These are phyloP conservation scores for Piloderma croceum DNA, from an alignment of 768 basidiomycete species.

Conservation along the genomic window DNA sequence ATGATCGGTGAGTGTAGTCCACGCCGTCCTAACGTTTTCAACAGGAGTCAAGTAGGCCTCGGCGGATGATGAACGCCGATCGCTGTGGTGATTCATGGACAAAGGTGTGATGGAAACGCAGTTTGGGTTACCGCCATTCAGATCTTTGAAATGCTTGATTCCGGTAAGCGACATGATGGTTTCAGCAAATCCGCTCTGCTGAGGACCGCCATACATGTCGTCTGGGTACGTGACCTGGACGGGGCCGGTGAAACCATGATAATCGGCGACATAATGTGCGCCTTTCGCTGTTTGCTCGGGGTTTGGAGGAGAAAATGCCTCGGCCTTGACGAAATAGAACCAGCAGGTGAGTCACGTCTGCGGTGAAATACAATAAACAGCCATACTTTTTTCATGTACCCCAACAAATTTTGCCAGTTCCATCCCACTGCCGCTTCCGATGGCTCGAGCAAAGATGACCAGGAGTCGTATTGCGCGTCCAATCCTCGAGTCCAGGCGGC, in stretches of 20 bases:
- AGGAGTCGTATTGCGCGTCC: conserved; percentile 27
- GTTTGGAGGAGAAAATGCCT: conserved; percentile 20
- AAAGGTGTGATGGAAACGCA: conserved; percentile 21
- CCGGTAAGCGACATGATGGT: conserved; percentile 11
- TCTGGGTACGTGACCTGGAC: conserved; percentile 25
- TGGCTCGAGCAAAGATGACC: conserved; percentile 19
- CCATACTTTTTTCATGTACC: conserved; percentile 27
- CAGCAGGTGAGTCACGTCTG: background rate
- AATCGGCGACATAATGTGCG: conserved; percentile 16
- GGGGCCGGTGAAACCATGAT: conserved; percentile 22
- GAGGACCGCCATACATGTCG: conserved; percentile 22
- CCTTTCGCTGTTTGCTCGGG: conserved; percentile 17
- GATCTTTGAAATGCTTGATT: conserved; percentile 16
- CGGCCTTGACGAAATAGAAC: conserved; percentile 5
- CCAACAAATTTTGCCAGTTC: conserved; percentile 33
- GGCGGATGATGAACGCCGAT: conserved; percentile 23
- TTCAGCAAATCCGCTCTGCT: conserved; percentile 17
- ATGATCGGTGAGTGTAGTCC: conserved; percentile 16
- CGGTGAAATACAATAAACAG: too few relatives aligned
- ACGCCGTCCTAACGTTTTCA: conserved; percentile 12
- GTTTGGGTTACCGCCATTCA: conserved; percentile 23
- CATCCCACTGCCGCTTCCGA: conserved; percentile 25
- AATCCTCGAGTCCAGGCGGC: conserved; percentile 30
- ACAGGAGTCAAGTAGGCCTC: conserved; percentile 23
- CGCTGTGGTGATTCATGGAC: conserved; percentile 16